A percentile compares a stretch with the other conserved stretches of the same genome.
These are phyloP conservation scores for Neopestalotiopsis sp. DNA, from an alignment of 2,329 filamentous ascomycete genomes.

Conservation along the genomic window DNA sequence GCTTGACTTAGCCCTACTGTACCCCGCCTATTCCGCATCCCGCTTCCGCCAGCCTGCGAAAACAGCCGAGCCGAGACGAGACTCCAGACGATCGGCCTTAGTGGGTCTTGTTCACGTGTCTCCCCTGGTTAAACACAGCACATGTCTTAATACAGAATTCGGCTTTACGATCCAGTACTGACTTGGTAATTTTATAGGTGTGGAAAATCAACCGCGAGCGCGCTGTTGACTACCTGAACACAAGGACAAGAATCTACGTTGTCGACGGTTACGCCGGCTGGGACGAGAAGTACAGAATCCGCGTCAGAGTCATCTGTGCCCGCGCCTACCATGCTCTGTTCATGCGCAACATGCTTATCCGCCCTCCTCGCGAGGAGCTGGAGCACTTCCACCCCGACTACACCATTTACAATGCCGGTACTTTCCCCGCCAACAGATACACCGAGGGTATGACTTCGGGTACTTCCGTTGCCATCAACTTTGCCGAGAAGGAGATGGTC, in stretches of 20 bases:
- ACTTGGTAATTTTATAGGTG: slow-evolving; percentile 64
- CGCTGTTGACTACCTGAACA: slow-evolving; percentile 99
- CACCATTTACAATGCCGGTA: slow-evolving; percentile 99
- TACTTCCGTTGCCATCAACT: slow-evolving; percentile 98
- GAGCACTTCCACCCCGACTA: slow-evolving; percentile 99
- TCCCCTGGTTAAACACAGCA: background rate
- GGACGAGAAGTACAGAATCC: slow-evolving; percentile 98
- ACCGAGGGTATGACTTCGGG: slow-evolving; percentile 98
- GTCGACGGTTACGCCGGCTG: slow-evolving; percentile 97
- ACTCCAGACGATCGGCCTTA: background rate
- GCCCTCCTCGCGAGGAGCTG: slow-evolving; percentile 87
- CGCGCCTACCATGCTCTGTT: slow-evolving; percentile 99
- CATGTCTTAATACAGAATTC: background rate
- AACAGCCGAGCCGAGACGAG: too few species aligned
- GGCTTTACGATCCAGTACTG: background rate
- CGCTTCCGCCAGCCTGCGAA: background rate
- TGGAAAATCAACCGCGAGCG: slow-evolving; percentile 99
- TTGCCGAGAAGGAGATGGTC: slow-evolving; percentile 99
- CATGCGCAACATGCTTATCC: slow-evolving; percentile 99
- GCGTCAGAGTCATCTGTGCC: slow-evolving; percentile 96
- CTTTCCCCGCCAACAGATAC: slow-evolving; percentile 97
- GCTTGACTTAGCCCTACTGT: slow-evolving; percentile 1
- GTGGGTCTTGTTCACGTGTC: slow-evolving; percentile 13
- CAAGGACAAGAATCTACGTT: slow-evolving; percentile 97
- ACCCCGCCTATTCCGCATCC: slow-evolving; percentile 18